Conservation (phyloP, 371 early-diverging fungal species). For the Chytridium lagenaria region DNA sequence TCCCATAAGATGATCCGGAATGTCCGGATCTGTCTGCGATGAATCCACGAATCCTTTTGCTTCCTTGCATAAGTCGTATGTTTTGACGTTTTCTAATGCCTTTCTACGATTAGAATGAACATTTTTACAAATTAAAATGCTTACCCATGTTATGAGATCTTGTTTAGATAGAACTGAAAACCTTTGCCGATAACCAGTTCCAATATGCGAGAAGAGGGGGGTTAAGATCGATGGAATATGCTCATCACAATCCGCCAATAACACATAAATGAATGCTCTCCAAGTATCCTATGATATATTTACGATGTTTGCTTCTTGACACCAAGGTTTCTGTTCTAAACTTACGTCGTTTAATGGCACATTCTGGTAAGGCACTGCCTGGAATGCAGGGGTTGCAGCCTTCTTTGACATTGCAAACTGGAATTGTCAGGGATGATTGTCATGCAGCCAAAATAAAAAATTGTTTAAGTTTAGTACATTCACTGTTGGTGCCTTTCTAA, state of each 20-base stretch:
- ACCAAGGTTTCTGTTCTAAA: neutral
- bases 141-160: conserved; percentile 53
- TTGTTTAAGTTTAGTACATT: no score
- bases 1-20: conserved; percentile 48
- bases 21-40: conserved; percentile 31
- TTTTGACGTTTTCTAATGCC: conserved; percentile 48
- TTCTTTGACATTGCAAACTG: conserved; percentile 12
- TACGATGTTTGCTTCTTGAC: neutral
- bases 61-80: conserved; percentile 51
- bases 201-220: conserved; percentile 38
- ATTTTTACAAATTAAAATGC: neutral
- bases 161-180: conserved; percentile 43
- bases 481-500: no score
- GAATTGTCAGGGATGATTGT: no score
- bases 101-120: conserved; percentile 4
- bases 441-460: no score
- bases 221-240: neutral
- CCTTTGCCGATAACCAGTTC: conserved; percentile 42
- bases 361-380: neutral
- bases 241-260: conserved; percentile 12
- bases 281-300: conserved; percentile 31
- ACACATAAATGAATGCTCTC: conserved; percentile 40
- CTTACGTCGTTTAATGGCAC: conserved; percentile 1
- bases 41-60: conserved; percentile 47
- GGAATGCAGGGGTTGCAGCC: neutral